Evolutionary conservation across 352 stramenopile genomes (phyloP).

Genomic region (Pythium periplocum): DNA sequence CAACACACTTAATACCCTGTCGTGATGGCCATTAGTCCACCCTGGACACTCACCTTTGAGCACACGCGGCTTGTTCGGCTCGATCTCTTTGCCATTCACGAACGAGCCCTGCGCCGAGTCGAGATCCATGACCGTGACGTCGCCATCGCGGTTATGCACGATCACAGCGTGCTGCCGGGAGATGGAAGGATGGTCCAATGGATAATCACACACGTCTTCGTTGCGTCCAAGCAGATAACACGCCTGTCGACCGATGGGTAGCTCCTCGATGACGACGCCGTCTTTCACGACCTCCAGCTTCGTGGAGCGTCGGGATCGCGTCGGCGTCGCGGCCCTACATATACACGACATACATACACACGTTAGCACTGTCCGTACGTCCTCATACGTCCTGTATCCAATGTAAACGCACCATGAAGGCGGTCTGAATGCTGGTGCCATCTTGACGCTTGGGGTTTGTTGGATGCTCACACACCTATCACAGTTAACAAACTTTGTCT

Average conservation of each 20-base stretch:
- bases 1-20: background rate
- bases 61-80: constrained; percentile 30
- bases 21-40: background rate
- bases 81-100: constrained; percentile 64
- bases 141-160: constrained; percentile 51
- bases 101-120: constrained; percentile 83
- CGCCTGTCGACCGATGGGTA: constrained; percentile 41
- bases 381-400: too few relatives aligned
- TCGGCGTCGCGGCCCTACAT: constrained; percentile 45
- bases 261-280: constrained; percentile 31
- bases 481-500: too few relatives aligned
- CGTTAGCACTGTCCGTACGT: too few relatives aligned
- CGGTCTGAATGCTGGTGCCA: constrained; percentile 16
- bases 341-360: background rate
- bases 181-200: constrained; percentile 74
- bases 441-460: too few relatives aligned
- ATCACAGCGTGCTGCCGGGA: constrained; percentile 77
- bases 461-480: too few relatives aligned
- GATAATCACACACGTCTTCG: constrained; percentile 64
- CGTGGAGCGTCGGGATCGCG: constrained; percentile 34
- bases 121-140: constrained; percentile 66
- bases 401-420: constrained; percentile 17
- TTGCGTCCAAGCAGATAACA: constrained; percentile 77
- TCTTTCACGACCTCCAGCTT: constrained; percentile 51
- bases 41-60: constrained; percentile 26